A percentile compares a stretch with the other conserved stretches of the same genome.
phyloP scores from a whole-genome alignment of 2,329 filamentous ascomycete genomes.

The Lecanicillium sp. region DNA sequence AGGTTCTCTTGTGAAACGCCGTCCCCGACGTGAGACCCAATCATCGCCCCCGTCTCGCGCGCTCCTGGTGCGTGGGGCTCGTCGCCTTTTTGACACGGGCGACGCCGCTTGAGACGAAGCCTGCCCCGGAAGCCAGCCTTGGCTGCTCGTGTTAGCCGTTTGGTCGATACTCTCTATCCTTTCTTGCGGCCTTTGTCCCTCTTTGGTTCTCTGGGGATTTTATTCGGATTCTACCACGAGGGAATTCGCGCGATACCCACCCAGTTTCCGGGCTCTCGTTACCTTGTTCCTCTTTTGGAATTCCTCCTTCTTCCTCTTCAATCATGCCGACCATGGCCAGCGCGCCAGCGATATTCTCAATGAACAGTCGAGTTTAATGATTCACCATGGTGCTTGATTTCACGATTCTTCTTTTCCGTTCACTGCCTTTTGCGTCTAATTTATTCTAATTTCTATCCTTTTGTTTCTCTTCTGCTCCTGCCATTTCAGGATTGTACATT shows the following conservation, averaged over 20 bases:
- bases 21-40: background rate
- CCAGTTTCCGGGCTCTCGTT: background rate
- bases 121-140: background rate
- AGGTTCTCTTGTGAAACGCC: conserved; percentile 12
- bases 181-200: too few relatives aligned
- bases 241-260: conserved; percentile 1
- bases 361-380: background rate
- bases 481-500: conserved; percentile 14
- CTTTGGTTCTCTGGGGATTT: too few relatives aligned
- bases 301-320: conserved; percentile 5
- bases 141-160: background rate
- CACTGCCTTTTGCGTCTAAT: background rate
- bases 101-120: conserved; percentile 9
- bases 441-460: conserved; percentile 26
- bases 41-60: background rate
- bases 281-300: conserved; percentile 4
- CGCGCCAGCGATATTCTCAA: conserved; percentile 1
- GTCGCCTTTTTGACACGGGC: background rate
- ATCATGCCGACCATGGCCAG: background rate
- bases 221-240: too few relatives aligned
- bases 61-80: conserved; percentile 9
- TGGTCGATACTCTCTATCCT: background rate
- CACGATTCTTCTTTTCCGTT: background rate
- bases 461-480: conserved; percentile 26
- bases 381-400: conserved; percentile 7